phyloP scores from a whole-genome alignment of 108 stramenopile genomes.

The Aurantiochytrium sp. region DNA sequence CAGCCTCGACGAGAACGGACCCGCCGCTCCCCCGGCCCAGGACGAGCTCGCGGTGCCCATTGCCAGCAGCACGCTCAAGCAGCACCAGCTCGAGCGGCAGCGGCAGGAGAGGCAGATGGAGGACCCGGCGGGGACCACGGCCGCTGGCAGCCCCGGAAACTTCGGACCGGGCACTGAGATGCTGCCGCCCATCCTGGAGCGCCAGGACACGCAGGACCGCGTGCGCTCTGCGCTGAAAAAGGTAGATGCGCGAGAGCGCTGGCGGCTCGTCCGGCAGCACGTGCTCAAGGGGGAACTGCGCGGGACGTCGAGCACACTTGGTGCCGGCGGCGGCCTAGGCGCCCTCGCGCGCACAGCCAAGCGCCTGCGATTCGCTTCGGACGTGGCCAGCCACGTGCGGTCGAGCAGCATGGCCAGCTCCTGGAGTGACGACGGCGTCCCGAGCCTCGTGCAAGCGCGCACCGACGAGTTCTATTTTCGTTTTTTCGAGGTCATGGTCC shows the following conservation, averaged over 20 bases:
- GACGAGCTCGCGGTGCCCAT: background rate
- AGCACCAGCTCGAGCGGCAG: background rate
- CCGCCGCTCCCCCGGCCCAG: too few relatives aligned
- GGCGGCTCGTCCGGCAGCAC: background rate
- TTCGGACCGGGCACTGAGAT: too few relatives aligned
- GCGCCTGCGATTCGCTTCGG: background rate
- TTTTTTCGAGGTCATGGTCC: conserved; percentile 16
- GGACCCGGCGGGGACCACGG: too few relatives aligned
- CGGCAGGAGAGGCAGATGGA: background rate
- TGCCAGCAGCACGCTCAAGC: background rate
- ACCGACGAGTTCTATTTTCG: background rate
- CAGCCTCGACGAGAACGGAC: background rate
- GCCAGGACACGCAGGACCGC: background rate
- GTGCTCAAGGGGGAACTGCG: background rate
- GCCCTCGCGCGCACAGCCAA: background rate
- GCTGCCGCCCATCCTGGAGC: background rate
- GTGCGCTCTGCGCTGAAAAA: background rate
- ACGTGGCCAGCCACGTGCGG: background rate
- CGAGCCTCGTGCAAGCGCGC: background rate
- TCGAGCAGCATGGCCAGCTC: background rate
- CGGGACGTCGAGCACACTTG: background rate
- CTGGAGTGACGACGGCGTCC: background rate
- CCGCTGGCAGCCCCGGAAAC: too few relatives aligned
- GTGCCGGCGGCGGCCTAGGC: background rate
- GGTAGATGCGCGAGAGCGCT: background rate